Base-by-base conservation (phyloP, 106 monocot species). In the Ottelia alismoides region DNA sequence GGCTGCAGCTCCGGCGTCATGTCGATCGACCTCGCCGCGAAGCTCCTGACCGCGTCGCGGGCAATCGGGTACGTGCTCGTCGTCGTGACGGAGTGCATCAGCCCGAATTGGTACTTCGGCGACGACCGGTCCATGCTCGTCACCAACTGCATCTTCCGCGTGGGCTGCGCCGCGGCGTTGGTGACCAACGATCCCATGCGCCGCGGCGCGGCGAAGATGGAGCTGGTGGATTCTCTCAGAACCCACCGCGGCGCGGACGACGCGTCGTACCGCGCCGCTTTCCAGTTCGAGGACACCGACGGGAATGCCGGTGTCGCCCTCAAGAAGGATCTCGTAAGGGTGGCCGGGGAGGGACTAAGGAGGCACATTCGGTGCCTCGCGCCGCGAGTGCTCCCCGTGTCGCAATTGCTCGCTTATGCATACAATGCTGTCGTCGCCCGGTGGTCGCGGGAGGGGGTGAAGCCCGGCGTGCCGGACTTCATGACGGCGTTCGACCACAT, bases 101-200 rank as follows among this genome's bases (percentile, higher is more conserved):
- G 65, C 30, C 35, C 60, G 23, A 65, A 65, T 52, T 72, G 72
- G 72, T 72, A 72, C 51, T 64, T 72, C 31, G 72, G 72, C 2
- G 50, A 57, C 12, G 51, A 72, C 57, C 51, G 65, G 24, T 51
- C 63, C 18, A 72, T 72, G 72, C 58, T 72, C 3, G 64, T 72
- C 25, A 54, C 43, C 18, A 72, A 72, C 65, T 65, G 65, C 52
- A 58, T 72, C 52, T 72, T 72, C 65, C 65, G 72, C 0, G 27
- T 58, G 0, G 72, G 72, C 47, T 19, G 50, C 28, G 57, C 64
- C 59, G 65, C 72, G 5, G 53, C 28, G 28, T 3, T 72, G 22
- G 14, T 65, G 18, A 65, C 64, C 53, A 72, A 57, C 59, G 60
- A 72, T 44, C 45, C 46, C 11, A 19, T 24, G 2, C 29, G 46